Evolutionary conservation across 345 rosid species (phyloP).

Genomic region (Salix exigua): DNA sequence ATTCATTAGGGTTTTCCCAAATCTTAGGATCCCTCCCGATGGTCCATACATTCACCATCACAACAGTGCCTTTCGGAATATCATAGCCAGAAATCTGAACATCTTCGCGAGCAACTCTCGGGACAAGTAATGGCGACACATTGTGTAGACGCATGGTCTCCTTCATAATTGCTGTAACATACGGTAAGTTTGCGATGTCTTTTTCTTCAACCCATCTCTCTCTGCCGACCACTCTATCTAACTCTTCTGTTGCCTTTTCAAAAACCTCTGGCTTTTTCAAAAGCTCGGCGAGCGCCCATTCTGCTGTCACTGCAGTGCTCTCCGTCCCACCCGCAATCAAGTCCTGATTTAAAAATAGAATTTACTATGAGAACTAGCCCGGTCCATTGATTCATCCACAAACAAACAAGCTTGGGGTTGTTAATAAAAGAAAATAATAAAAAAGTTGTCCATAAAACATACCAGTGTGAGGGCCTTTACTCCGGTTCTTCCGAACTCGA

Average conservation of each 20-base stretch:
- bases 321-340: conserved; percentile 59
- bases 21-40: conserved; percentile 53
- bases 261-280: conserved; percentile 44
- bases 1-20: conserved; percentile 54
- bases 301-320: conserved; percentile 56
- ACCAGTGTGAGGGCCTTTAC: conserved; percentile 63
- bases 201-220: conserved; percentile 54
- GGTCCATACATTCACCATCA: conserved; percentile 46
- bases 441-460: not conserved
- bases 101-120: conserved; percentile 38
- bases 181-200: conserved; percentile 46
- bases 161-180: conserved; percentile 39
- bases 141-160: conserved; percentile 68
- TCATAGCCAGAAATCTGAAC: conserved; percentile 39
- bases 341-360: conserved; percentile 29
- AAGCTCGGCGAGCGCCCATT: conserved; percentile 57
- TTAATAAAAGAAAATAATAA: no score
- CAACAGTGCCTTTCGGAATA: conserved; percentile 42
- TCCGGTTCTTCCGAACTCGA: conserved; percentile 55
- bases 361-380: no score
- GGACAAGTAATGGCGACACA: conserved; percentile 53
- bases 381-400: not conserved
- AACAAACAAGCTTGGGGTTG: not conserved
- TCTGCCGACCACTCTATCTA: conserved; percentile 50
- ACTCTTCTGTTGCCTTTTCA: conserved; percentile 49